Evolutionary conservation across 352 stramenopile species (phyloP).

Genomic region (Phytophthora tentaculata): DNA sequence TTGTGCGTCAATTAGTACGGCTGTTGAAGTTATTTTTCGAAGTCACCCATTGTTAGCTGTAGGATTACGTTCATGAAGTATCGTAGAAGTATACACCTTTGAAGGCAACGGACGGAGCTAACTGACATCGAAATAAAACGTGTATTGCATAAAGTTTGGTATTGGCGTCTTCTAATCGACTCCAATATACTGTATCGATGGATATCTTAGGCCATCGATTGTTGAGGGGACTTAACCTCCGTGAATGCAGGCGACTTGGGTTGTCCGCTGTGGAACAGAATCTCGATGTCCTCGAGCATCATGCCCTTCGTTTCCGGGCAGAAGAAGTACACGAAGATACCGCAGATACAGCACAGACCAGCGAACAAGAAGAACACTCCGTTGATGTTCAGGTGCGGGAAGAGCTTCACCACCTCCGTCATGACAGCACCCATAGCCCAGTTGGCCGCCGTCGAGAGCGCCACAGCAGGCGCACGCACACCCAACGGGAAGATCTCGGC

Average conservation of each 20-base stretch:
- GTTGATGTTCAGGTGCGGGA: slow-evolving; percentile 52
- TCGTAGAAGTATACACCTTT: too few species aligned
- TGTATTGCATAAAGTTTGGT: too few species aligned
- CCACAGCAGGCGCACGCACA: slow-evolving; percentile 51
- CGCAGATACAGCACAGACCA: slow-evolving; percentile 38
- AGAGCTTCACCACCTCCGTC: slow-evolving; percentile 59
- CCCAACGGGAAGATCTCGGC: slow-evolving; percentile 46
- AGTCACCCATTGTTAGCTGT: too few species aligned
- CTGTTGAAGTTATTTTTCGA: too few species aligned
- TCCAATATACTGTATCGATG: too few species aligned
- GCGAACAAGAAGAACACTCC: slow-evolving; percentile 62
- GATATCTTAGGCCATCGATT: too few species aligned
- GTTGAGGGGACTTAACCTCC: slow-evolving; percentile 34
- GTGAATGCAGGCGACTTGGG: slow-evolving; percentile 28
- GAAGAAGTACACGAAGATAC: slow-evolving; percentile 54
- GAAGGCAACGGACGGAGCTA: too few species aligned
- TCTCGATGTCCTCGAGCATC: slow-evolving; percentile 65
- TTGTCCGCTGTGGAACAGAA: slow-evolving; percentile 43
- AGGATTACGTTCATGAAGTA: too few species aligned
- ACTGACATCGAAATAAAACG: too few species aligned
- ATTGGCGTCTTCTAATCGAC: too few species aligned
- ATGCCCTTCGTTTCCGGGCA: slow-evolving; percentile 64
- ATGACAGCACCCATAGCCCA: slow-evolving; percentile 60
- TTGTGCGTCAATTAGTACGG: too few species aligned
- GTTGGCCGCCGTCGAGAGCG: slow-evolving; percentile 54